Evolutionary conservation across 2,329 filamentous ascomycete species (phyloP), one percentile per base, ranked within the genome.

Genomic region (Colletotrichum orchidophilum): DNA sequence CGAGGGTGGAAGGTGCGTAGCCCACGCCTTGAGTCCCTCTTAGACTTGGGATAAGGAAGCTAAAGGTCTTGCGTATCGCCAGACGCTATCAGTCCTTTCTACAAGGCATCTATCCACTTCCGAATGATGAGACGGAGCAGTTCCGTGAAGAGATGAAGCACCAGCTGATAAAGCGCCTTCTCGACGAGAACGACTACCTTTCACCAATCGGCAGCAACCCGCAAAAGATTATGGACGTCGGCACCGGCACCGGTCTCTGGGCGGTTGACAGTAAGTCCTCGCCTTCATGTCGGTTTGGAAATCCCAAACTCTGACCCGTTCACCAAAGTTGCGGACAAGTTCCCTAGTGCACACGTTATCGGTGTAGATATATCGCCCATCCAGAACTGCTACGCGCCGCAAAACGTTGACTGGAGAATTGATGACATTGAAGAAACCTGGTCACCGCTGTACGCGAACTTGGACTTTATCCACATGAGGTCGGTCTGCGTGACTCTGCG

Each of bases 351-450:
- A 49, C 80, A 80, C 42, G 80, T 86, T n/a, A 81, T 84, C 49
- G 85, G 85, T 46, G 80, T 81, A 35, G 83, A 85, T 73, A 77
- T 85, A 13, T 83, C 83, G 11, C 82, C 82, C 7, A 83, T 84
- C n/a, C 83, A 85, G 55, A 82, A 82, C 3, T 76, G 77, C 29
- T 84, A 80, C 77, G 84, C 88, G 7, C 88, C 89, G 3, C 86
- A 87, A 13, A 91, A 91, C 73, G 82, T 90, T 39, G 83, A 84
- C 55, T 91, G 82, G 85, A 74, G 83, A 87, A 87, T 73, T 29
- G 73, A 74, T 46, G 86, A 88, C 73, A 80, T 85, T 24, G 83
- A 87, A 63, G 64, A 66, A 39, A 68, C 33, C n/a, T 76, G 75
- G 65, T 79, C 78, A 8, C 76, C 77, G 29, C 80, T 81, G 18